Conservation (phyloP, 495 filamentous ascomycete species). For the Cercophora scortea region DNA sequence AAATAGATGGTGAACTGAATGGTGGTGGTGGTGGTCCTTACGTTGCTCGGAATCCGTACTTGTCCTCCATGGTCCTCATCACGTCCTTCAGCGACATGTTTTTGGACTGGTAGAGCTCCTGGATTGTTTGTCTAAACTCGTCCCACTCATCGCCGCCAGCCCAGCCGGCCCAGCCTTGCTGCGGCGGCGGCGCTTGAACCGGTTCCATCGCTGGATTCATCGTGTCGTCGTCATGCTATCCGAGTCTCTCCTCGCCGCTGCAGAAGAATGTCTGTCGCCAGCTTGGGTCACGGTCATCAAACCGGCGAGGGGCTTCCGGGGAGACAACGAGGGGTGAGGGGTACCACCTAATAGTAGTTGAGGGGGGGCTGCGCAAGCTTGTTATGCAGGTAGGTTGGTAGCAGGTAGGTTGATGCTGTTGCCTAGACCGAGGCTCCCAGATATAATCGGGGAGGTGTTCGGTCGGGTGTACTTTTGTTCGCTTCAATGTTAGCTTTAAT, state of each 20-base stretch:
- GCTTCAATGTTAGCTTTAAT: too few relatives aligned
- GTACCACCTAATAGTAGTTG: too few relatives aligned
- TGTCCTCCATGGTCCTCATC: conserved; percentile 26
- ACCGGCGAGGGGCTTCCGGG: too few relatives aligned
- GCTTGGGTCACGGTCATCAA: too few relatives aligned
- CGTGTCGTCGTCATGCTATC: neutral
- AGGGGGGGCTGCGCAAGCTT: too few relatives aligned
- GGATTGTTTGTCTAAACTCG: conserved; percentile 11
- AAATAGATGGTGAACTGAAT: neutral
- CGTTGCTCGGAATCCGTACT: conserved; percentile 26
- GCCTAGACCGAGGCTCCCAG: too few relatives aligned
- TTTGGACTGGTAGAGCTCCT: conserved; percentile 27
- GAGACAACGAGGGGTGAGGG: too few relatives aligned
- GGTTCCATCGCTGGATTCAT: conserved; percentile 1
- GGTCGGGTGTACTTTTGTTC: too few relatives aligned
- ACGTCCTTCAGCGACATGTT: conserved; percentile 26
- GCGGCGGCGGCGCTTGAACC: neutral
- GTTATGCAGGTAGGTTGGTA: too few relatives aligned
- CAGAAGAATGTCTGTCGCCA: too few relatives aligned
- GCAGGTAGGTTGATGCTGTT: too few relatives aligned
- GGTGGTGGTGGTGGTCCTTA: conserved; percentile 8
- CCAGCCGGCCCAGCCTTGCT: conserved; percentile 4
- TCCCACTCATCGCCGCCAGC: conserved; percentile 17
- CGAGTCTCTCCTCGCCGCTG: neutral
- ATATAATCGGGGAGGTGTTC: too few relatives aligned